Base-by-base conservation (phyloP, 2,329 filamentous ascomycete species). In the Emmonsiellopsis sp. region DNA sequence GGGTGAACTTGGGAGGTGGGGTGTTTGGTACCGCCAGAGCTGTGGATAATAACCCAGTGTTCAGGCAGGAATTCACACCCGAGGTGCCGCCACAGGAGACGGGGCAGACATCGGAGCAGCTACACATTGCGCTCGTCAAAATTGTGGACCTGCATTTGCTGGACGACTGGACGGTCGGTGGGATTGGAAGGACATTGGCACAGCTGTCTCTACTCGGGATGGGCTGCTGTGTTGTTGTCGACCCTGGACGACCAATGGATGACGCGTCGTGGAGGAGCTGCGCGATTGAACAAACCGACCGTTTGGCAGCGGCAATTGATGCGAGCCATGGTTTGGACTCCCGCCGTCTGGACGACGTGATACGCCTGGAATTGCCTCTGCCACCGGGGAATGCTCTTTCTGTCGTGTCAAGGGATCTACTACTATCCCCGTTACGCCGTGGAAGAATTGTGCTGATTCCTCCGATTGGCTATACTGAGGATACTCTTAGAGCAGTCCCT, bases 101-200 rank as follows among this genome's bases (percentile, higher is more conserved):
- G 50, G 60, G 62, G n/a, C 50, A 65, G 2, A 5, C 32, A 48
- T 15, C 35, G 32, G 76, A 80, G 58, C 75, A 73, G 35, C 68
- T 87, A 15, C 88, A 95, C 68, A 77, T 95, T 54, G 91, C 93
- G 13, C 74, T 98, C 54, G 84, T 96, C 59, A 95, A 95, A 70
- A 77, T 98, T 52, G 82, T 86, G 51, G 79, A 81, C 43, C 85
- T 89, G 0, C 85, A 94, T 61, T 70, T 76, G 1, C 78, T 94
- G 46, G 79, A 87, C 61, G 80, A 90, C 55, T 71, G 75, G 1
- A 87, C 82, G 0, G 67, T 97, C 9, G 71, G 79, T 45, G 91
- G 89, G 1, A 82, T 97, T 54, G 89, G 86, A 5, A 83, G 85
- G 66, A 97, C 93, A 0, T 72, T 98, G 41, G 84, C 85, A 32